Percentiles rank a stretch among this genome's conserved stretches.
Evolutionary conservation across 106 monocot genomes (phyloP).

Genomic region (Cymbidium sinense): DNA sequence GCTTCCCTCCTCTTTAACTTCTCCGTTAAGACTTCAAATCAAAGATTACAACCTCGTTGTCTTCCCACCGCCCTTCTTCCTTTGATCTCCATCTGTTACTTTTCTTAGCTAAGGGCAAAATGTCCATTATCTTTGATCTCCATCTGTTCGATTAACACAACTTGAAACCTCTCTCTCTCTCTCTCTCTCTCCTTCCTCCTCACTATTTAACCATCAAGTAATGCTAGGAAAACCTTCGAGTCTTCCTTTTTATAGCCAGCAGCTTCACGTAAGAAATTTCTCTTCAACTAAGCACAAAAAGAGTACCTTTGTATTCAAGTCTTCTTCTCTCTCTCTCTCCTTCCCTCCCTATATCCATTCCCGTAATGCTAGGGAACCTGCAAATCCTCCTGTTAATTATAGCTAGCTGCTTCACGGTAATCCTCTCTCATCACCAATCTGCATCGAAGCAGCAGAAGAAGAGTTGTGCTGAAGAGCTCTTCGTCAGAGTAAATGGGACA

Average conservation of each 20-base stretch:
- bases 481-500: slow-evolving; percentile 20
- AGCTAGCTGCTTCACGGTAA: neutral
- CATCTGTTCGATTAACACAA: too few species aligned
- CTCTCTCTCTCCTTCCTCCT: too few species aligned
- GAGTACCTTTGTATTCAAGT: neutral
- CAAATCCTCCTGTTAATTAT: neutral
- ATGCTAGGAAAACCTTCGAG: too few species aligned
- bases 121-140: too few species aligned
- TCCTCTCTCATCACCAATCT: neutral
- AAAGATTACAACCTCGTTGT: neutral
- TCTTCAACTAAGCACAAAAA: too few species aligned
- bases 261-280: too few species aligned
- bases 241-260: too few species aligned
- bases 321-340: too few species aligned
- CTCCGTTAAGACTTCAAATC: neutral
- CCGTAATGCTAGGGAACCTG: neutral
- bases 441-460: neutral
- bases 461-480: neutral
- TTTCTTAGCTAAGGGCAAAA: too few species aligned
- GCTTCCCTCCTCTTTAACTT: too few species aligned
- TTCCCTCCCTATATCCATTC: too few species aligned
- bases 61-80: neutral
- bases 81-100: neutral
- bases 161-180: neutral
- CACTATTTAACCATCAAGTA: too few species aligned